A percentile compares a stretch with the other conserved stretches of the same genome.
These are phyloP conservation scores for Arachnopeziza araneosa DNA, from an alignment of 2,329 filamentous ascomycete species.

Conservation along the genomic window DNA sequence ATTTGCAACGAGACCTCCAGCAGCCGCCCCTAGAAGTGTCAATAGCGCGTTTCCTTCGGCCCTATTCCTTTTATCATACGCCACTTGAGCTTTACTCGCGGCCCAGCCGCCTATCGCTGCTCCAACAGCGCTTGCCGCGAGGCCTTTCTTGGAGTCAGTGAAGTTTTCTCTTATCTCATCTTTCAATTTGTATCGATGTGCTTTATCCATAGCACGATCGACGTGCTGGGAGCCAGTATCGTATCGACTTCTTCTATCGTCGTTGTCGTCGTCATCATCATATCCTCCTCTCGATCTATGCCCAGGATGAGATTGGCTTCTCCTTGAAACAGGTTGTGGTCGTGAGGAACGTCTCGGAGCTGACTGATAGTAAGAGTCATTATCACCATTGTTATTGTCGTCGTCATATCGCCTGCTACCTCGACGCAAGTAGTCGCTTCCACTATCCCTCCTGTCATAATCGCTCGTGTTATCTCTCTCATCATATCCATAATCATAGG, in stretches of 20 bases:
- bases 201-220: not conserved
- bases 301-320: slow-evolving; percentile 10
- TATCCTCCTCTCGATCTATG: not conserved
- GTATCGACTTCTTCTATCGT: not conserved
- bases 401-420: not conserved
- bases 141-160: slow-evolving; percentile 16
- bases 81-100: slow-evolving; percentile 19
- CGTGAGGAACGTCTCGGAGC: not conserved
- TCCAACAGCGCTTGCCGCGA: slow-evolving; percentile 19
- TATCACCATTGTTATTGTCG: slow-evolving; percentile 2
- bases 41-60: slow-evolving; percentile 11
- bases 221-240: not conserved
- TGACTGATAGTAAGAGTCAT: not conserved
- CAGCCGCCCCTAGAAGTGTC: slow-evolving; percentile 24
- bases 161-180: slow-evolving; percentile 20
- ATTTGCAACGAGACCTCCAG: slow-evolving; percentile 24
- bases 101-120: slow-evolving; percentile 26
- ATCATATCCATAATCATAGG: not conserved
- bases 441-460: not conserved
- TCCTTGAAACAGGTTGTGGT: not conserved
- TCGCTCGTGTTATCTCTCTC: not conserved
- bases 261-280: not conserved
- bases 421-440: not conserved
- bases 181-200: slow-evolving; percentile 15
- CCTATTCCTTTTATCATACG: slow-evolving; percentile 9